Evolutionary conservation across 345 rosid species (phyloP), one percentile per base, ranked within the genome.

Genomic region (Euclidium syriacum): DNA sequence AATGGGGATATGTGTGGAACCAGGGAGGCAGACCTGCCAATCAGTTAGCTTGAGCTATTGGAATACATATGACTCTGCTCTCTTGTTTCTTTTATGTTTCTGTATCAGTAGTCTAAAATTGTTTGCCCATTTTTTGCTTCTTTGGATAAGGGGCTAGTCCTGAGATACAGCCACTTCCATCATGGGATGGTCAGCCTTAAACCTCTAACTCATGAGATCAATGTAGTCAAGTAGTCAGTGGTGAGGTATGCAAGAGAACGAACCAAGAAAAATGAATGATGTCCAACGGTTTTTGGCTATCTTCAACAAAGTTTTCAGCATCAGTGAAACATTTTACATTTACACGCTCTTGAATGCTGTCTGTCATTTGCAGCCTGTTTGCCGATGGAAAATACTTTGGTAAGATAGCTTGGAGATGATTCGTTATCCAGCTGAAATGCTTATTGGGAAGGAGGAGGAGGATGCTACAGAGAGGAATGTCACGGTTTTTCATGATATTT

Each of bases 141-240:
- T 75, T 67, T 67, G 58, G 39, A 53, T 51, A 72, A 63, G 69
- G 79, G 65, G 34, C 41, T 58, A 41, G 53, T 48, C 71, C 52
- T 71, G 70, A 74, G 74, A 62, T 53, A 58, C 64, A 22, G 49
- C 70, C 59, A 35, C 62, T 42, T 52, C 62, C 62, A 39, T 26
- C 48, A 33, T 38, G 62, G 61, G 65, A 58, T 56, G 60, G 54
- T 47, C 70, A 30, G 65, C 67, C 64, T 47, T 62, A 48, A 16
- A 19, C 43, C 17, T 25, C 47, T 53, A 49, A 55, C 59, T 10
- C 40, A 18, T 51, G 62, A 69, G 78, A 38, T 63, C 58, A 67
- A 16, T 48, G 41, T 69, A 34, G 55, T 68, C 59, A 15, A 58
- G 23, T 67, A 38, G 65, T 68, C 67, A 24, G 23, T 61, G 62